These are phyloP conservation scores for Heterobasidion parviporum DNA, from an alignment of 1,284 basidiomycete genomes.

Conservation along the genomic window DNA sequence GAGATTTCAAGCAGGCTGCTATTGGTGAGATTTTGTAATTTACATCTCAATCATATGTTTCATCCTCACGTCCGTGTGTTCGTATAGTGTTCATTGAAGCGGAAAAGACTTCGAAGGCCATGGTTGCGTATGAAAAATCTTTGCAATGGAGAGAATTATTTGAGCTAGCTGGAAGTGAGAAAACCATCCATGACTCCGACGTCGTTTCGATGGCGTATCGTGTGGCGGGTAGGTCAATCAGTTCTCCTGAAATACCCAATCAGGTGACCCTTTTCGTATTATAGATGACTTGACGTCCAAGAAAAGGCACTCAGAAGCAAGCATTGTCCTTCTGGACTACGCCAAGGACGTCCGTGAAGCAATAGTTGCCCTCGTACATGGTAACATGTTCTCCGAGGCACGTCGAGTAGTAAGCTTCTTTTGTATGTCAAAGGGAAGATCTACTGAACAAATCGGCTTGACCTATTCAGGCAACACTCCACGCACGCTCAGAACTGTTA, in stretches of 20 bases:
- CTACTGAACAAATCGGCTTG: no score
- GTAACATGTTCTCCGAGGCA: conserved; percentile 82
- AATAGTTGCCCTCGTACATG: conserved; percentile 70
- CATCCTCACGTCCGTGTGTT: not conserved
- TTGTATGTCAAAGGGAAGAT: not conserved
- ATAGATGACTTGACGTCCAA: conserved; percentile 76
- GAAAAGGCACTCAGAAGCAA: conserved; percentile 77
- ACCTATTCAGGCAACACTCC: conserved; percentile 47
- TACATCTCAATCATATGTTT: not conserved
- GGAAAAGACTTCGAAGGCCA: conserved; percentile 55
- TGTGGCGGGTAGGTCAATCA: conserved; percentile 51
- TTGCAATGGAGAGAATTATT: conserved; percentile 89
- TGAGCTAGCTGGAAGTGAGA: conserved; percentile 55
- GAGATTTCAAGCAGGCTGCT: conserved; percentile 82
- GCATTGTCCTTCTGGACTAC: conserved; percentile 83
- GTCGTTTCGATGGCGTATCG: conserved; percentile 61
- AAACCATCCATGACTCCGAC: conserved; percentile 36
- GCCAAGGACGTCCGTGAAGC: conserved; percentile 74
- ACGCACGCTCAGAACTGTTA: conserved; percentile 53
- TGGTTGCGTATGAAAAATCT: conserved; percentile 81
- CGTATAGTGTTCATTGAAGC: conserved; percentile 67
- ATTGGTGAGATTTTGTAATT: conserved; percentile 36
- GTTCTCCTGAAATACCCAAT: not conserved
- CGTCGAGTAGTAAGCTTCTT: conserved; percentile 62
- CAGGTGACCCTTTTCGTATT: not conserved